Base-by-base conservation (phyloP, 148 eudicot genomes). In the Persicaria maculosa region DNA sequence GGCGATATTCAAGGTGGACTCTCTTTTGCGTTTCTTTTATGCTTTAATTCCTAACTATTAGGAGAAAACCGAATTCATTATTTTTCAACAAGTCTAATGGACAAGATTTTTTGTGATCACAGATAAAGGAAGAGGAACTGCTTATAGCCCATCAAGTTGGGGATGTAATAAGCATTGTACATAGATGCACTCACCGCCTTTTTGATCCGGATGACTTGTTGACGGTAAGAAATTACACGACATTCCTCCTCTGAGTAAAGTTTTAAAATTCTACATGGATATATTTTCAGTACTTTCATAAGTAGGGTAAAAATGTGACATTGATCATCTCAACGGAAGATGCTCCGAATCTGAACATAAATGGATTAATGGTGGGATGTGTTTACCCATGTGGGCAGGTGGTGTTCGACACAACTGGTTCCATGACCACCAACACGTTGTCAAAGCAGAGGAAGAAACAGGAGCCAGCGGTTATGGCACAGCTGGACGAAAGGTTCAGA, bases 101-200 rank as follows among this genome's bases (percentile, higher is more conserved):
- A 62, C 31, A 44, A 48, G 44, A 19, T 73, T 48, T 50, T 50
- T 72, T 44, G 40, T 70, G 64, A 36, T 75, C 83, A 85, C 92
- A 95, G 99, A 92, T 95, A 90, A 95, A 95, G 74, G 99, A 95
- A 85, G 97, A 90, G 2, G 92, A 92, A 82, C 82, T 95, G 80
- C 86, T 90, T 71, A 62, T 86, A 76, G 71, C 88, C 16, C 86
- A 85, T 75, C 96, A 92, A 17, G 90, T 89, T 72, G 99, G 99
- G 74, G 99, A 95, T 86, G 91, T 92, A 72, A 85, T 95, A 67
- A 83, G 83, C 80, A 87, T 90, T 50, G 81, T 95, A 77, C 97
- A 95, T 76, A 90, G 80, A 77, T 87, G 89, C 73, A 90, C 93
- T 72, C 98, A 92, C 83, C 96, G 88, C 74, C 93, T 95, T 74